Percentiles rank a stretch among this genome's conserved stretches.
Conservation (phyloP, 129 eudicot species). For the Cynara cardunculus region DNA sequence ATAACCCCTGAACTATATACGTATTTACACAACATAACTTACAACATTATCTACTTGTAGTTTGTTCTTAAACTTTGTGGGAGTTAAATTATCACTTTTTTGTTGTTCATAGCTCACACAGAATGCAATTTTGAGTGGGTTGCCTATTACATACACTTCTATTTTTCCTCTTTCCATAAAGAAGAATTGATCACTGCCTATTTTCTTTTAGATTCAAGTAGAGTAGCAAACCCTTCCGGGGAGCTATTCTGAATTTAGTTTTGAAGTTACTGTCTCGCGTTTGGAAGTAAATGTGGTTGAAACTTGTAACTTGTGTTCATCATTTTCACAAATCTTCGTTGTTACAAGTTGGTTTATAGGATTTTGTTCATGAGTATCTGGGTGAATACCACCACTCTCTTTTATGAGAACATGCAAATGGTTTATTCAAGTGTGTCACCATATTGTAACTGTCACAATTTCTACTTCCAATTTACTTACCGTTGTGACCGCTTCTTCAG, state of each 20-base stretch:
- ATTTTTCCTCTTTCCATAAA: not conserved
- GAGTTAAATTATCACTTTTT: not conserved
- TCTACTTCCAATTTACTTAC: not conserved
- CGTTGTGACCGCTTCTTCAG: slow-evolving; percentile 35
- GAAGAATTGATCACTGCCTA: not conserved
- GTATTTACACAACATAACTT: no score
- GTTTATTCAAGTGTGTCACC: not conserved
- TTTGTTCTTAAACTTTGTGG: not conserved
- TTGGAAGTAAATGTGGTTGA: not conserved
- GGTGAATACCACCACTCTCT: not conserved
- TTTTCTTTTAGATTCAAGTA: no score
- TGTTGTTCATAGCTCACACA: not conserved
- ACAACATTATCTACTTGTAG: not conserved
- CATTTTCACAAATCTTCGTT: not conserved
- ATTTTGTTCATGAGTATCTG: not conserved
- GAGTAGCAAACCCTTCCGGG: not conserved
- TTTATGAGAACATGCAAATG: not conserved
- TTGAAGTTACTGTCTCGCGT: not conserved
- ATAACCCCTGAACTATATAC: no score
- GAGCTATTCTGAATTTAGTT: not conserved
- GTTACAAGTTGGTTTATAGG: not conserved
- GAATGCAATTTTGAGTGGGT: not conserved
- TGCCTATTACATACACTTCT: not conserved
- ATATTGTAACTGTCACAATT: not conserved
- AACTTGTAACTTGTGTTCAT: no score